Conservation (phyloP, 805 yeast species). For the Torulaspora indica region DNA sequence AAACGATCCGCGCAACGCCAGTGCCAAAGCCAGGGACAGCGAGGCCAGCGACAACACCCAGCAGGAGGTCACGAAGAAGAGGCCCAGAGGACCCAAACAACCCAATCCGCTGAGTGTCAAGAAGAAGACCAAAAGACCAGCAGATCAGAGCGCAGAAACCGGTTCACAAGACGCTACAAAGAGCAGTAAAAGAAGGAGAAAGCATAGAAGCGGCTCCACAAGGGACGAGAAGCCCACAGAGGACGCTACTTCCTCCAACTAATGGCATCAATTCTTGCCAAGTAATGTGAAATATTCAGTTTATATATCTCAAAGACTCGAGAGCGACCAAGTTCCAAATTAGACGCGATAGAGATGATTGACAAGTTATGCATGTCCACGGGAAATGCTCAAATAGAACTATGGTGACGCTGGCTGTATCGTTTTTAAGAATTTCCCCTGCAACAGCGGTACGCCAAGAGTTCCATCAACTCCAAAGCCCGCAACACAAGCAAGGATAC, state of each 20-base stretch:
- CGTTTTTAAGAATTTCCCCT: too few relatives aligned
- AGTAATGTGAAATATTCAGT: too few relatives aligned
- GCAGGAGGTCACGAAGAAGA: conserved; percentile 39
- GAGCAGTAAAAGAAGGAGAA: conserved; percentile 26
- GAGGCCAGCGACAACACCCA: conserved; percentile 13
- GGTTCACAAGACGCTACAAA: conserved; percentile 7
- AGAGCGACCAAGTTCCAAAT: too few relatives aligned
- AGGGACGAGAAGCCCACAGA: conserved; percentile 3
- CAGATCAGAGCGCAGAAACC: neutral
- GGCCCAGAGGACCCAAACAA: conserved; percentile 61
- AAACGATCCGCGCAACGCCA: conserved; percentile 55
- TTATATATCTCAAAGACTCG: too few relatives aligned
- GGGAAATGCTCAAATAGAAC: too few relatives aligned
- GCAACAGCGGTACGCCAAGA: too few relatives aligned
- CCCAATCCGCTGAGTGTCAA: conserved; percentile 91
- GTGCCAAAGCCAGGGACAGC: conserved; percentile 34
- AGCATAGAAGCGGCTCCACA: conserved; percentile 11
- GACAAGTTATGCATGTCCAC: too few relatives aligned
- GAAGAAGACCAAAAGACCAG: conserved; percentile 45
- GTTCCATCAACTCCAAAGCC: too few relatives aligned
- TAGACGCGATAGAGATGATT: too few relatives aligned
- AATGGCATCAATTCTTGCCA: neutral
- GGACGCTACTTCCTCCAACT: neutral
- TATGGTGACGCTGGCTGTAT: too few relatives aligned
- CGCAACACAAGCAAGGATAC: too few relatives aligned